Percentiles rank a stretch among this genome's conserved stretches.
phyloP scores from a whole-genome alignment of 345 rosid genomes.

The Isatis tinctoria region DNA sequence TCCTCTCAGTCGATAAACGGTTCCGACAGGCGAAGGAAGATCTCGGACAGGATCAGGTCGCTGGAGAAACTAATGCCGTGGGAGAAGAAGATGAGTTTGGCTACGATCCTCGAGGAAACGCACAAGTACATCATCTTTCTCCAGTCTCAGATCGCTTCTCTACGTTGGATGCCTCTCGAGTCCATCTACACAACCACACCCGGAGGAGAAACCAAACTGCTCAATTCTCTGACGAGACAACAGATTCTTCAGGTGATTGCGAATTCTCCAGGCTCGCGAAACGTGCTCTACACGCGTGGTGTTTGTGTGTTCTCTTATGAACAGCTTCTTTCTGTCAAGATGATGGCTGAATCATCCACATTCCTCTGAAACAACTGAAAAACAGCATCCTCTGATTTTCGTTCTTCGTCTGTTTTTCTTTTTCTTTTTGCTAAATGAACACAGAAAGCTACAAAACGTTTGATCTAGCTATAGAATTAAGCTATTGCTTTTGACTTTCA shows the following conservation, averaged over 20 bases:
- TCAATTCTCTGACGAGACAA: constrained; percentile 40
- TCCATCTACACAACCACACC: constrained; percentile 3
- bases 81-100: constrained; percentile 50
- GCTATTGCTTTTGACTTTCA: background rate
- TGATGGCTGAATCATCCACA: constrained; percentile 3
- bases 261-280: constrained; percentile 47
- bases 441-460: background rate
- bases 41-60: constrained; percentile 44
- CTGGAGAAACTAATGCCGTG: constrained; percentile 62
- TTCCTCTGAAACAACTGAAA: constrained; percentile 5
- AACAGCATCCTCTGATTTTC: background rate
- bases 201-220: background rate
- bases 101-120: constrained; percentile 53
- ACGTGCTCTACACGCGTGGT: constrained; percentile 39
- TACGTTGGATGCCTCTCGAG: constrained; percentile 47
- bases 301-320: constrained; percentile 46
- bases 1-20: background rate
- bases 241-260: constrained; percentile 44
- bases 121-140: constrained; percentile 52
- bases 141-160: constrained; percentile 50
- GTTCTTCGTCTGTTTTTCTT: background rate
- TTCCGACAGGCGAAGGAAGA: constrained; percentile 25
- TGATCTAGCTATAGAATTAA: background rate
- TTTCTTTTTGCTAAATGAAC: background rate
- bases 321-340: constrained; percentile 42